Conservation (phyloP, 73 alveolate genomes). For the Blepharisma japonicum region DNA sequence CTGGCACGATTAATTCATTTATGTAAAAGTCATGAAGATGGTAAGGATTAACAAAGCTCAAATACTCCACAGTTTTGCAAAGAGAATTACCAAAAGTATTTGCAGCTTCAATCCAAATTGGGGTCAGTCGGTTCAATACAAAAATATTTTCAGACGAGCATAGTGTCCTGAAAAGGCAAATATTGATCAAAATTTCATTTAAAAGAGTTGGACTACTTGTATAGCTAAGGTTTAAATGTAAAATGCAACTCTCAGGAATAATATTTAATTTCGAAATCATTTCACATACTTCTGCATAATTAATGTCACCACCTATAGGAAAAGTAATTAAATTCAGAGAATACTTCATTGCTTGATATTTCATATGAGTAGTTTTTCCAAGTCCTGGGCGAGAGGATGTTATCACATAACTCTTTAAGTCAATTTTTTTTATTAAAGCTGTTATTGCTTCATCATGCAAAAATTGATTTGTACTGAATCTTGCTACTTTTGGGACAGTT, state of each 20-base stretch:
- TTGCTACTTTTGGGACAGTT: neutral
- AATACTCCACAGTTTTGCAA: neutral
- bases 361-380: neutral
- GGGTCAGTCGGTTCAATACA: too few relatives aligned
- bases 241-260: neutral
- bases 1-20: too few relatives aligned
- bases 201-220: neutral
- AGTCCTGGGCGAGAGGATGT: neutral
- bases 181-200: constrained; percentile 8
- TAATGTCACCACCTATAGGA: neutral
- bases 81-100: neutral
- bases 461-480: neutral
- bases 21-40: too few relatives aligned
- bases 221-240: neutral
- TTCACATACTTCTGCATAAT: neutral
- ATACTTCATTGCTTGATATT: neutral
- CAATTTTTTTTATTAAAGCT: neutral
- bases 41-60: neutral
- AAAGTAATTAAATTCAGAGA: neutral
- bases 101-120: constrained; percentile 6
- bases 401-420: neutral
- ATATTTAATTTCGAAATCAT: neutral
- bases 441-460: neutral
- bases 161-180: neutral
- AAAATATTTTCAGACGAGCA: neutral